Conservation (phyloP, 2,329 filamentous ascomycete genomes). For the Sarocladium brachiariae region DNA sequence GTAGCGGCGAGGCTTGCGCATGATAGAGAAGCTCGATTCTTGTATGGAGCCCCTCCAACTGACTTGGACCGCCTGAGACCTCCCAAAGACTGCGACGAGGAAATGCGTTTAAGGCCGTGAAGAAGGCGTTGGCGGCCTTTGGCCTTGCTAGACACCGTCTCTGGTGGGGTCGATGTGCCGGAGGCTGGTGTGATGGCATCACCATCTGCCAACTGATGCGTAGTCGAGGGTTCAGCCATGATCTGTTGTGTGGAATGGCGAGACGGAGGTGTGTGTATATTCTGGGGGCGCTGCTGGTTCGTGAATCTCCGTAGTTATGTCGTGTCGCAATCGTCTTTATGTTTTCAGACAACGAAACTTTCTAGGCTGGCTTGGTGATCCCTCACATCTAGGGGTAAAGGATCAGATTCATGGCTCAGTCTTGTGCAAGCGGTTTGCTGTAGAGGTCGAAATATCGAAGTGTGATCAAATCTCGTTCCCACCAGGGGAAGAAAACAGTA, state of each 20-base stretch:
- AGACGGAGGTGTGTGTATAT: no score
- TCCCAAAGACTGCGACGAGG: constrained; percentile 68
- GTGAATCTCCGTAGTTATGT: no score
- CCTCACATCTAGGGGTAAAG: neutral
- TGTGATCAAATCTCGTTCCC: neutral
- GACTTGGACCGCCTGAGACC: constrained; percentile 58
- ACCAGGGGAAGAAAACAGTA: neutral
- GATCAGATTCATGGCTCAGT: constrained; percentile 3
- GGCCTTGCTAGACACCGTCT: constrained; percentile 37
- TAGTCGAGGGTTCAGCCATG: neutral
- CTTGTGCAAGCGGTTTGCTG: neutral
- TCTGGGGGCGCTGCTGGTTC: no score
- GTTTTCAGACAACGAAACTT: no score
- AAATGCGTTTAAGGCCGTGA: constrained; percentile 70
- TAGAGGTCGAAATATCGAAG: no score
- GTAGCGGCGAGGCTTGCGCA: constrained; percentile 45
- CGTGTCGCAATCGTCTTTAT: no score
- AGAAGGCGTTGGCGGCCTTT: constrained; percentile 66
- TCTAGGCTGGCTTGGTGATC: neutral
- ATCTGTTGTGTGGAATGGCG: no score
- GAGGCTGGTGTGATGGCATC: constrained; percentile 7
- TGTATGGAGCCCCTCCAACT: constrained; percentile 57
- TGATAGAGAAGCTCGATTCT: constrained; percentile 43
- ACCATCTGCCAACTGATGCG: neutral
- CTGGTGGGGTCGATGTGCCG: constrained; percentile 17